phyloP scores from a whole-genome alignment of 805 yeast genomes.

The Wickerhamomyces xylosicus region DNA sequence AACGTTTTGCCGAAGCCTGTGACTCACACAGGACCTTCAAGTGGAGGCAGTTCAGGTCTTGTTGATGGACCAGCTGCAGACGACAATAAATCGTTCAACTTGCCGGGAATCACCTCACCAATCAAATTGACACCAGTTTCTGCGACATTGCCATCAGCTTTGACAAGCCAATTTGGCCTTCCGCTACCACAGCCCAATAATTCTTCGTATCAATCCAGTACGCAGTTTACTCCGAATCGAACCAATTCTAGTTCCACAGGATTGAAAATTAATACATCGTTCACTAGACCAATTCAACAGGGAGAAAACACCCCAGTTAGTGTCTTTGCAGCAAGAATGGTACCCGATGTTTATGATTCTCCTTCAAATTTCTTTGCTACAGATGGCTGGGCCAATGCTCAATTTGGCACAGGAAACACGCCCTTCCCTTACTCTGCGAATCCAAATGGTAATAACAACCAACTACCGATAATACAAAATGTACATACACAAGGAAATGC shows the following conservation, averaged over 20 bases:
- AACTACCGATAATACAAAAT: too few species aligned
- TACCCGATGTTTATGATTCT: slow-evolving; percentile 67
- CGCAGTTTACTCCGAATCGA: neutral
- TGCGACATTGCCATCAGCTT: slow-evolving; percentile 23
- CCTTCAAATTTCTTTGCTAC: slow-evolving; percentile 63
- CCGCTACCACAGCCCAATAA: slow-evolving; percentile 23
- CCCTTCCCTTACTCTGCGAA: slow-evolving; percentile 25
- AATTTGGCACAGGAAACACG: slow-evolving; percentile 31
- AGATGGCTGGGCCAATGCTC: slow-evolving; percentile 40
- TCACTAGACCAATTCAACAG: slow-evolving; percentile 11
- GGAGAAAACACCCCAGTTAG: slow-evolving; percentile 66
- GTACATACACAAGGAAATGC: too few species aligned
- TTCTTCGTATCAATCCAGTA: neutral
- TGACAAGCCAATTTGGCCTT: slow-evolving; percentile 14
- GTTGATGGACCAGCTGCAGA: neutral
- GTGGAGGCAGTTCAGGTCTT: neutral
- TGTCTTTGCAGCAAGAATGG: slow-evolving; percentile 60
- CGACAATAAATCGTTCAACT: too few species aligned
- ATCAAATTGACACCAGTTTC: slow-evolving; percentile 21
- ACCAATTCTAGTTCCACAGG: slow-evolving; percentile 6
- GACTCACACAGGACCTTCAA: neutral
- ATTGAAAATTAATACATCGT: neutral
- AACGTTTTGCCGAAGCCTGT: neutral
- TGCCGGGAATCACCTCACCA: slow-evolving; percentile 3
- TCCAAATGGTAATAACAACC: too few species aligned